Evolutionary conservation across 148 eudicot species (phyloP), one percentile per base, ranked within the genome.

Genomic region (Euryodendron excelsum): DNA sequence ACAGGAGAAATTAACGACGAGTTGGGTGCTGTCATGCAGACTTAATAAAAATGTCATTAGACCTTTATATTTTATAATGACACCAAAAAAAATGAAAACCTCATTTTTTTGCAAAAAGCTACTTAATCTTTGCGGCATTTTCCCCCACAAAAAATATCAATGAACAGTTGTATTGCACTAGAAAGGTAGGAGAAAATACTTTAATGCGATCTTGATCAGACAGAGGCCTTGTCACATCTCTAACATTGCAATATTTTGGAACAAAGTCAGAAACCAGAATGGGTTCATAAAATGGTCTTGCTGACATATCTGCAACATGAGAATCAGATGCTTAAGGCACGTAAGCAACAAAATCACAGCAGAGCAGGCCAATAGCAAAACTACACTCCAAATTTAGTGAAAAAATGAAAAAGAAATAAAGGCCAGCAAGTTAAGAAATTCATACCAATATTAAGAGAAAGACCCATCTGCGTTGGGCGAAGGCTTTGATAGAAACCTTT

Each of bases 401-500:
- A 41, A 6, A 20, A 44, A 76, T 27, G 28, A 3, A 12, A 30
- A 28, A 44, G 44, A 47, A 47, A 58, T 48, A 18, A 73, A 27
- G 39, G 11, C 30, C 14, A n/a, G 1, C 45, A 41, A 41, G 0
- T 41, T 31, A 50, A 14, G n/a, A 18, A 33, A 44, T n/a, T 41
- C 50, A 44, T 87, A 93, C 97, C 99, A 58, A 93, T 78, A 53
- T 89, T 95, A 3, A 93, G 81, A 2, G 99, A 90, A 0, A 91
- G 86, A 1, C 98, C 99, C 96, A 91, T 93, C 65, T 95, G 99
- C 2, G 99, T 90, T 33, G 97, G 98, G 1, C 96, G 85, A 14
- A 95, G 76, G 53, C 97, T 91, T 75, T 91, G 96, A 69, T 91
- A 93, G 33, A 83, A 93, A 0, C 98, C 98, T 82, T 81, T 89